Conservation (phyloP, 768 basidiomycete species). For the Clitopilus hobsonii region DNA sequence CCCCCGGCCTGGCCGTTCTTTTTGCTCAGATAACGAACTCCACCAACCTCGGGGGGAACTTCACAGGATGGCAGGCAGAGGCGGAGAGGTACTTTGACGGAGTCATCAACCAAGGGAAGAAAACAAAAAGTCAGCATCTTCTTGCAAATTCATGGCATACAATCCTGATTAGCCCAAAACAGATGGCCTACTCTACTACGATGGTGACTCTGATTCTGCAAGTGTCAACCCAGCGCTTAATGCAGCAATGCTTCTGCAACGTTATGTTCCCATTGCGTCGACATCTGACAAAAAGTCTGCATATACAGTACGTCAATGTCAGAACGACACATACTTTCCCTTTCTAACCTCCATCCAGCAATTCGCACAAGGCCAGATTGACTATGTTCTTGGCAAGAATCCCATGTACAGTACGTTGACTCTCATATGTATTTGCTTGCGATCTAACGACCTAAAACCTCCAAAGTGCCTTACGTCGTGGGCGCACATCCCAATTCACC, state of each 20-base stretch:
- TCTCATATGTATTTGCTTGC: background rate
- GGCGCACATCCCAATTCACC: constrained; percentile 90
- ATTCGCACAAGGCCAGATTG: constrained; percentile 73
- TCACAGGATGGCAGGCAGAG: constrained; percentile 60
- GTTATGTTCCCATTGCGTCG: constrained; percentile 74
- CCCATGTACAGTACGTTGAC: constrained; percentile 69
- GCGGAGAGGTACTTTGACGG: constrained; percentile 76
- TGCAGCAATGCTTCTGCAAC: constrained; percentile 74
- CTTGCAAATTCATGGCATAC: background rate
- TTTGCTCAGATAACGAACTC: constrained; percentile 69
- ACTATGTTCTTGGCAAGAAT: constrained; percentile 84
- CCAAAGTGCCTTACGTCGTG: constrained; percentile 82
- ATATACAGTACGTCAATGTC: constrained; percentile 48
- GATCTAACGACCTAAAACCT: background rate
- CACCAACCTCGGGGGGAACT: constrained; percentile 48
- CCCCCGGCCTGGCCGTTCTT: constrained; percentile 69
- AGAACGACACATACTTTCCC: background rate
- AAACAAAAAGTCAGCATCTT: constrained; percentile 53
- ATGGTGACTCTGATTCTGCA: constrained; percentile 78
- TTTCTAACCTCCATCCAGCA: constrained; percentile 29
- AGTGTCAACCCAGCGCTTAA: constrained; percentile 86
- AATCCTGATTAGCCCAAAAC: background rate
- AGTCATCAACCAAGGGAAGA: constrained; percentile 55
- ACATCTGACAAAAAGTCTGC: constrained; percentile 47
- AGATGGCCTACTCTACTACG: constrained; percentile 81